Base-by-base conservation (phyloP, 768 basidiomycete genomes). In the Lactarius psammicola region DNA sequence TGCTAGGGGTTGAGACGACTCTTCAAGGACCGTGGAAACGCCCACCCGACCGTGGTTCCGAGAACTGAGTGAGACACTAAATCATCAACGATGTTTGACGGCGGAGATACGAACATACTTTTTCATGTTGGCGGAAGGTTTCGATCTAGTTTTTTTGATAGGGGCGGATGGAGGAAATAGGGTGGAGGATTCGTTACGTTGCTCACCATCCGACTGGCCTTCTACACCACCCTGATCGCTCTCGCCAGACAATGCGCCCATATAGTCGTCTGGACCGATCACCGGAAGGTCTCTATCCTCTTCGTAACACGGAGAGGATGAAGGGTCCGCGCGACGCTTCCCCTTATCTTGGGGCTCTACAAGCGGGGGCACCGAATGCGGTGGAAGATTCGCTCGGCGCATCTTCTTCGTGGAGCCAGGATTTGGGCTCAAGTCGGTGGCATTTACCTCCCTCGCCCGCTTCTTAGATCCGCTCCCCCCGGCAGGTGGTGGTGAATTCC, bases 181-280 rank as follows among this genome's bases (percentile, higher is more conserved):
- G 13, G 36, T 42, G 38, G 31, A 36, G 20, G 60, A 40, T 61
- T 28, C 10, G 7, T 46, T 42, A 26, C 55, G 3, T 36, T 36
- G 34, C 15, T 4, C 36, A 4, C 5, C 56, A 28, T 58, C 56
- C 33, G 56, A 58, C 36, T 18, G 64, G 36, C 30, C 17, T 40
- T 30, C 56, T 51, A 17, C 49, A 53, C 56, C 65, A 58, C 49
- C 65, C n/a, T 54, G 65, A 36, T 57, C 60, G 38, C 31, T 54
- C 30, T 62, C 60, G 49, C 40, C 30, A 40, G 49, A 36, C 34
- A 66, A 38, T 28, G 64, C 67, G 23, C 67, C 64, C 4, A 33
- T 33, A 38, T 68, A 68, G 31, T 68, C 67, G 30, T 68, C 56
- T 18, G 64, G 44, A 36, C 59, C 64, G 23, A 60, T 42, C 18